phyloP scores from a whole-genome alignment of 768 basidiomycete genomes.

The Suillus subaureus region DNA sequence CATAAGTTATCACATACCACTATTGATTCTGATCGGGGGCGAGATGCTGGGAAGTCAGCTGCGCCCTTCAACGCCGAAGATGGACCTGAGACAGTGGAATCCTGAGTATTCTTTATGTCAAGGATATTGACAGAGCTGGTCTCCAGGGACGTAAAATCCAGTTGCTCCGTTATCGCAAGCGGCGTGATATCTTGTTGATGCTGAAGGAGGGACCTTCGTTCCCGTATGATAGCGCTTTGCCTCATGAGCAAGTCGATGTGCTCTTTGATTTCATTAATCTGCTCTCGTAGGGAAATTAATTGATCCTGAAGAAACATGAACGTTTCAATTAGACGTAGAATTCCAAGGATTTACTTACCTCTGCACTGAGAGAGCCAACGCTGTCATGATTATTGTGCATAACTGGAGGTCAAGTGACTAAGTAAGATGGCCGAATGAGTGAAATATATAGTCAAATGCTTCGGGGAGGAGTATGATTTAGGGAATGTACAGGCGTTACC shows the following conservation, averaged over 20 bases:
- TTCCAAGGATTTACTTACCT: not conserved
- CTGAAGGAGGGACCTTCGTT: not conserved
- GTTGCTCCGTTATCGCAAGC: not conserved
- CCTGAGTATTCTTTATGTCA: not conserved
- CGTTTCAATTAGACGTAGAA: not conserved
- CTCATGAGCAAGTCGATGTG: not conserved
- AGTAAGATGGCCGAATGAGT: not conserved
- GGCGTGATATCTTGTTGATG: not conserved
- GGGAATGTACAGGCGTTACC: not conserved
- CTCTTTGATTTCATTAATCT: not conserved
- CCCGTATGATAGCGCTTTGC: not conserved
- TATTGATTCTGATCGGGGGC: not conserved
- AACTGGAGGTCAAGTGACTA: not conserved
- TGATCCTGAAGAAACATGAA: not conserved
- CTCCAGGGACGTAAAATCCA: not conserved
- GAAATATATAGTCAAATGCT: not conserved
- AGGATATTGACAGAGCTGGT: not conserved
- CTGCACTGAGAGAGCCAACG: not conserved
- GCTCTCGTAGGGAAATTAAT: not conserved
- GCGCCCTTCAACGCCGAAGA: not conserved
- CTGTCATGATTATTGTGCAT: not conserved
- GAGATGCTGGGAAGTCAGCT: not conserved
- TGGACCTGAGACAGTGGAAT: not conserved
- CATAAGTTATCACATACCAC: not conserved
- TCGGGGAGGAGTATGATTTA: not conserved